phyloP scores from a whole-genome alignment of 106 monocot species.

The Amphibolis antarctica region DNA sequence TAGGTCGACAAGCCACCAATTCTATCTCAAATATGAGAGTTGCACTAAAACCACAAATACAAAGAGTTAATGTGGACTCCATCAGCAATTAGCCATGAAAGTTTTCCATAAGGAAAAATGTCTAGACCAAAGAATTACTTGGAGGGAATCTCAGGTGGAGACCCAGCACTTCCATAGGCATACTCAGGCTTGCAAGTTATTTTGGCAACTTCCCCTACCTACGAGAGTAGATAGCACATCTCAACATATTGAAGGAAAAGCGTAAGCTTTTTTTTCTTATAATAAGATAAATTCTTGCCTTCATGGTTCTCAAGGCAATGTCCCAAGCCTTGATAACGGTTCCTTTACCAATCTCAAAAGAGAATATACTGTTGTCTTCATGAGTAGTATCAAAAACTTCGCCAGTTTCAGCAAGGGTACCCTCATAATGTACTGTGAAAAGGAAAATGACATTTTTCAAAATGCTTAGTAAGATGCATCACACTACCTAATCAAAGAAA shows the following conservation, averaged over 20 bases:
- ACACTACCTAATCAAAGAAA: neutral
- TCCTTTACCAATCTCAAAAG: slow-evolving; percentile 80
- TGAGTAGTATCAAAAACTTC: slow-evolving; percentile 92
- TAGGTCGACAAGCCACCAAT: slow-evolving; percentile 69
- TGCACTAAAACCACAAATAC: slow-evolving; percentile 35
- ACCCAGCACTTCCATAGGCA: slow-evolving; percentile 91
- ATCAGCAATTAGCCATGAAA: neutral
- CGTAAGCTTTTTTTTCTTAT: neutral
- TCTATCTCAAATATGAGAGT: slow-evolving; percentile 92
- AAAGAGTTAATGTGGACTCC: neutral
- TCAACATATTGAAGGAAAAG: neutral
- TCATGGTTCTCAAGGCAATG: slow-evolving; percentile 89
- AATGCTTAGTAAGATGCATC: neutral
- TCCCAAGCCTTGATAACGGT: slow-evolving; percentile 94
- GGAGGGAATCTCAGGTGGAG: slow-evolving; percentile 95
- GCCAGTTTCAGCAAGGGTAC: slow-evolving; percentile 73
- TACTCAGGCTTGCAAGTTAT: slow-evolving; percentile 92
- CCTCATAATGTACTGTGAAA: slow-evolving; percentile 84
- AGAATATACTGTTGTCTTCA: slow-evolving; percentile 85
- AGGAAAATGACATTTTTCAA: neutral
- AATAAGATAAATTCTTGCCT: slow-evolving; percentile 26
- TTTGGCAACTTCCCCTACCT: slow-evolving; percentile 94
- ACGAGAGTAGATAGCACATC: neutral
- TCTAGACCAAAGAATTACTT: slow-evolving; percentile 27
- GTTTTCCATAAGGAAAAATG: neutral